Conservation (phyloP, 116 monocot genomes). For the Thalassia testudinum region DNA sequence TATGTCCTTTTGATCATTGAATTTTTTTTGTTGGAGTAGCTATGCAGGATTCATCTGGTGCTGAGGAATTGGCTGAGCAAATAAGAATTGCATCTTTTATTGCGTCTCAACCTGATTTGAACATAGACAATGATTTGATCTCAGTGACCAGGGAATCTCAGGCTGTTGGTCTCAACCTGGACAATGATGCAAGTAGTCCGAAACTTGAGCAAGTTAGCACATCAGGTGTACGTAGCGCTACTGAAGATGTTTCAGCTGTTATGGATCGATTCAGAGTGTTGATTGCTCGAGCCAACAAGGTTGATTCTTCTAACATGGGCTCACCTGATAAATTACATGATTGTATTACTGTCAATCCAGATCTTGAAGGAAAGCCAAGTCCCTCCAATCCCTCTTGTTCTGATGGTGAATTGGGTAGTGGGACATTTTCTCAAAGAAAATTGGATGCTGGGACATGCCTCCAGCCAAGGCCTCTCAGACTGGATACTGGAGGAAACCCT, state of each 20-base stretch:
- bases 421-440: neutral
- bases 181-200: neutral
- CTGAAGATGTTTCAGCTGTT: slow-evolving; percentile 15
- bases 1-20: neutral
- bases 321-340: neutral
- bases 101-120: neutral
- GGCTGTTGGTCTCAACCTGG: neutral
- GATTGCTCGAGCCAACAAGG: slow-evolving; percentile 7
- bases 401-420: neutral
- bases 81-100: neutral
- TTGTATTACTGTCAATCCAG: neutral
- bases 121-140: neutral
- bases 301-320: neutral
- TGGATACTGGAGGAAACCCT: too few species aligned
- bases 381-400: neutral
- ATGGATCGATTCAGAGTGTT: slow-evolving; percentile 23
- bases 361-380: neutral
- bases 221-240: neutral
- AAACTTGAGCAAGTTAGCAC: neutral
- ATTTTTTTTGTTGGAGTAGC: neutral
- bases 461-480: too few species aligned
- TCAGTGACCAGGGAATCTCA: neutral
- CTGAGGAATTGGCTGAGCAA: neutral
- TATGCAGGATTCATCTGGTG: neutral
- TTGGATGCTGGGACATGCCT: neutral